These are phyloP conservation scores for Didymella exigua DNA, from an alignment of 2,329 filamentous ascomycete genomes.

Conservation along the genomic window DNA sequence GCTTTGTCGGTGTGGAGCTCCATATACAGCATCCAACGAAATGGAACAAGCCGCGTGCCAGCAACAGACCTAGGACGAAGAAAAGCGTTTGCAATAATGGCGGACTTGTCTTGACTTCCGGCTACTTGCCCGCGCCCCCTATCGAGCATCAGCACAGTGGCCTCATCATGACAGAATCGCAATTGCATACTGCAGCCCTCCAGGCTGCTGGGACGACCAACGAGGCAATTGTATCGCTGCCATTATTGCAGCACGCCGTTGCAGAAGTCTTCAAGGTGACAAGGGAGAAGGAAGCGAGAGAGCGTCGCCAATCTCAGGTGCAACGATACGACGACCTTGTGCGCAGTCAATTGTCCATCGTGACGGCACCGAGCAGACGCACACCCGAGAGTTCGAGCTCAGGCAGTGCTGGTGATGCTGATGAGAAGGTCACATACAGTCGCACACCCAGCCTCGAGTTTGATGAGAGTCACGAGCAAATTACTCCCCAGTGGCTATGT, in stretches of 20 bases:
- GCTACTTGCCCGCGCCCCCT: conserved; percentile 11
- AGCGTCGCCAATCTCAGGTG: neutral
- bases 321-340: neutral
- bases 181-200: neutral
- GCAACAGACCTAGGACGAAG: neutral
- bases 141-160: neutral
- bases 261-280: neutral
- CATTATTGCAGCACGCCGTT: neutral
- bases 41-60: neutral
- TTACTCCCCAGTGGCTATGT: neutral
- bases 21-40: neutral
- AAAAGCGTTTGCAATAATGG: neutral
- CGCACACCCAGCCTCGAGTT: neutral
- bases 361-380: conserved; percentile 15
- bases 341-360: conserved; percentile 15
- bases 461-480: neutral
- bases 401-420: neutral
- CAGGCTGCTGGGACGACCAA: neutral
- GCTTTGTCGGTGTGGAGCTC: conserved; percentile 21
- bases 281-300: neutral
- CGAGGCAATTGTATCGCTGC: too few relatives aligned
- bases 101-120: conserved; percentile 14
- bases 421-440: neutral
- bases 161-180: neutral
- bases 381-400: conserved; percentile 1